Evolutionary conservation across 2,329 filamentous ascomycete genomes (phyloP).

Genomic region (Nothomitra cinnamomea): DNA sequence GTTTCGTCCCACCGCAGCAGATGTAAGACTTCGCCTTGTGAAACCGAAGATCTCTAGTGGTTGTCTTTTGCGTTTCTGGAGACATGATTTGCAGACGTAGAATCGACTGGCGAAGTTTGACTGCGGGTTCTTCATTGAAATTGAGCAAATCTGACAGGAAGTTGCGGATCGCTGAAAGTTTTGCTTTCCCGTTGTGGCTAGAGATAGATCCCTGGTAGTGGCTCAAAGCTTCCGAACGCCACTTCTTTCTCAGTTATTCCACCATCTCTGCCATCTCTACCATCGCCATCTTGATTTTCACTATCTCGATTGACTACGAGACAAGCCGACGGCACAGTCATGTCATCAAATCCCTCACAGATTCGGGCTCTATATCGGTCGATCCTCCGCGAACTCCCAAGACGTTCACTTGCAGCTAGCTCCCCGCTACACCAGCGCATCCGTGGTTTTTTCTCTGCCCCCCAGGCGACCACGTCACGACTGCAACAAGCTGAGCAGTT

Average conservation of each 20-base stretch:
- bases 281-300: not conserved
- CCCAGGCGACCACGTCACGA: constrained; percentile 5
- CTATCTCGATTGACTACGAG: not conserved
- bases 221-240: not conserved
- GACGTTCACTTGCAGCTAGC: constrained; percentile 3
- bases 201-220: not conserved
- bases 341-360: constrained; percentile 3
- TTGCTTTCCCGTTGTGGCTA: not conserved
- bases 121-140: not conserved
- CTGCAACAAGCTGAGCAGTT: constrained; percentile 55
- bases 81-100: not conserved
- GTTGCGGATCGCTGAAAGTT: too few species aligned
- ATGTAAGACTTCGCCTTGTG: not conserved
- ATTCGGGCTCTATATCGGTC: constrained; percentile 7
- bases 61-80: not conserved
- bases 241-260: not conserved
- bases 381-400: constrained; percentile 6
- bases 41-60: too few species aligned
- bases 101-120: not conserved
- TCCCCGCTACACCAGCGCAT: constrained; percentile 7
- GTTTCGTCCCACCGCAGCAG: not conserved
- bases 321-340: not conserved
- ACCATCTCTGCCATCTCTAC: not conserved
- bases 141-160: not conserved
- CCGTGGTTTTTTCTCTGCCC: constrained; percentile 5